Evolutionary conservation across 768 basidiomycete genomes (phyloP), one percentile per base, ranked within the genome.

Genomic region (Cytidiella melzeri): DNA sequence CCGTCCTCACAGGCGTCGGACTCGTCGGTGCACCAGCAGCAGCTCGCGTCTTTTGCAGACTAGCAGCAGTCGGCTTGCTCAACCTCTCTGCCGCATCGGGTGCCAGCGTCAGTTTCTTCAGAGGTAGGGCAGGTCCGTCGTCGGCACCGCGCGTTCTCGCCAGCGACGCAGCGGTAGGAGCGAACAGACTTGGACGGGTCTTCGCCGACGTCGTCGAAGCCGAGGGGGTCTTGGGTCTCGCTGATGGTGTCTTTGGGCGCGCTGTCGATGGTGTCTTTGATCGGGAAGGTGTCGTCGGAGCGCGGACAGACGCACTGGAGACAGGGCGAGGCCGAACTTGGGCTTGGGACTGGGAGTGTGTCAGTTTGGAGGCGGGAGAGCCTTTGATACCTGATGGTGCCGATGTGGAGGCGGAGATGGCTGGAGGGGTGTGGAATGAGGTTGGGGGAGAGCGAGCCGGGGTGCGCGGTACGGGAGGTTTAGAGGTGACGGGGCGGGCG

Each of bases 51-150:
- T 79, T 83, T 20, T 80, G 80, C 50, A 85, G 61, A 1, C 85
- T 87, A 23, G 87, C 83, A 9, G 87, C 86, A 1, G 88, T 90
- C n/a, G 87, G 88, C 64, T 87, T 87, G 65, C 79, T 87, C 38
- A 90, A 69, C 44, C 88, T 75, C 50, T 86, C 84, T 12, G 82
- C 71, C 0, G 73, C 73, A 42, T 69, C 76, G 51, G 72, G 72
- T 49, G 75, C 76, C 40, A 80, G 56, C 0, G 76, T 73, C n/a
- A 67, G 59, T 64, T 83, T 84, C 68, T 76, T 80, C 18, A 67
- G 64, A 1, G 65, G 67, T 1, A 71, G 71, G 6, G 69, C 70
- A 20, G 54, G 45, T 12, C 23, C 21, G 18, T 23, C 47, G 13
- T 53, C 51, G 25, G 45, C 41, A 58, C 75, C 79, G 43, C 85